Base-by-base conservation (phyloP, 176 grass and related monocot genomes). In the Musa acuminata region DNA sequence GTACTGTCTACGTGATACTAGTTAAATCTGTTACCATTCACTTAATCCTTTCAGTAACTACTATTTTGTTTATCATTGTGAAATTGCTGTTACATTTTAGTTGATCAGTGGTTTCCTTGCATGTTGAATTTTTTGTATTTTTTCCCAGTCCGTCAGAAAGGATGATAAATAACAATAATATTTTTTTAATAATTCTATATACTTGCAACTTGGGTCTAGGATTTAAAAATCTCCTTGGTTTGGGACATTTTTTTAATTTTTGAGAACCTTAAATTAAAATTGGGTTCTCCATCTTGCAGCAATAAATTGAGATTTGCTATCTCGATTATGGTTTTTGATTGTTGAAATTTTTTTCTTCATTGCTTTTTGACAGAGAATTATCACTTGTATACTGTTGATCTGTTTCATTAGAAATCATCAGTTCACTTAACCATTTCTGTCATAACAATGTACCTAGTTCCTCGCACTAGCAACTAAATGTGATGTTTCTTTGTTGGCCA, bases 401-500 rank as follows among this genome's bases (percentile, higher is more conserved):
- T 62, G 7, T 65, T 65, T 65, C 11, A 13, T 13, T 65, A 65
- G 9, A 19, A 21, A 64, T 24, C n/a, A 10, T 21, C 21, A 24
- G 8, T 64, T 64, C 11, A 11, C 0, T 65, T 24, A 5, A 26
- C 9, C 26, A 11, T 26, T 65, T 65, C 7, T 4, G 25, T 7
- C 2, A 65, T 43, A 43, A 43, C 35, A 65, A 29, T 65, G 22
- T 65, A 25, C 63, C 11, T 65, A 48, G 52, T 79, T 63, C 53
- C 52, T 22, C 21, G 12, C 9, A 65, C 22, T 0, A 26, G 1
- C 63, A 11, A 65, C 9, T 65, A 24, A 48, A 17, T 74, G 24
- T 19, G 24, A 10, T 1, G 58, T 72, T 73, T 52, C 49, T 75
- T 65, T 20, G 9, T 86, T 79, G 69, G 72, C 55, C 83, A 96